Evolutionary conservation across 2,329 filamentous ascomycete genomes (phyloP).

Genomic region (Trichoderma breve): DNA sequence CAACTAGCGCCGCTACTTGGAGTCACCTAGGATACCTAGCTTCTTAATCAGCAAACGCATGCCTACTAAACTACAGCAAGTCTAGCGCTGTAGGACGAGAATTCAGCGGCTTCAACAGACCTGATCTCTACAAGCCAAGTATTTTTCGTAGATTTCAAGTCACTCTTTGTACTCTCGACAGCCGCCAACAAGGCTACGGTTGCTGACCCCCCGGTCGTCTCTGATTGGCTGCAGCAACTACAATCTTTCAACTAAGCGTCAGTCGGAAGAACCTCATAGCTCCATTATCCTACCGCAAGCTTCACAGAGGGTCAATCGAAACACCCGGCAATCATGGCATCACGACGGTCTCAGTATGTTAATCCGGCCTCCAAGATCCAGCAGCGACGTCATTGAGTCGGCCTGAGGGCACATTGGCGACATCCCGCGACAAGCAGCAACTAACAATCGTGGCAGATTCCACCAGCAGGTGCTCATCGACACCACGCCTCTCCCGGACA

Average conservation of each 20-base stretch:
- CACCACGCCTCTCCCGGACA: conserved; percentile 88
- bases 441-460: conserved; percentile 62
- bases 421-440: background rate
- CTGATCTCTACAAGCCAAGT: background rate
- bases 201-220: conserved; percentile 15
- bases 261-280: conserved; percentile 34
- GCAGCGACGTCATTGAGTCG: conserved; percentile 2
- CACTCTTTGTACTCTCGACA: background rate
- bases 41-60: background rate
- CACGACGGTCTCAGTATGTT: conserved; percentile 44
- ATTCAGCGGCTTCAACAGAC: background rate
- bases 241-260: conserved; percentile 32
- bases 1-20: background rate
- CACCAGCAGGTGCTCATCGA: conserved; percentile 91
- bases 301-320: conserved; percentile 31
- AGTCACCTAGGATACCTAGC: background rate
- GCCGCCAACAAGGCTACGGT: conserved; percentile 11
- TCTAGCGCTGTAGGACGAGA: background rate
- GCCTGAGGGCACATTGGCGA: background rate
- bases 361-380: background rate
- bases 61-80: background rate
- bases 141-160: background rate
- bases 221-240: conserved; percentile 34
- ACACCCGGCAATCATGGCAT: conserved; percentile 39
- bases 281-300: conserved; percentile 30